These are phyloP conservation scores for Didymella segeticola DNA, from an alignment of 2,329 filamentous ascomycete genomes.

Conservation along the genomic window DNA sequence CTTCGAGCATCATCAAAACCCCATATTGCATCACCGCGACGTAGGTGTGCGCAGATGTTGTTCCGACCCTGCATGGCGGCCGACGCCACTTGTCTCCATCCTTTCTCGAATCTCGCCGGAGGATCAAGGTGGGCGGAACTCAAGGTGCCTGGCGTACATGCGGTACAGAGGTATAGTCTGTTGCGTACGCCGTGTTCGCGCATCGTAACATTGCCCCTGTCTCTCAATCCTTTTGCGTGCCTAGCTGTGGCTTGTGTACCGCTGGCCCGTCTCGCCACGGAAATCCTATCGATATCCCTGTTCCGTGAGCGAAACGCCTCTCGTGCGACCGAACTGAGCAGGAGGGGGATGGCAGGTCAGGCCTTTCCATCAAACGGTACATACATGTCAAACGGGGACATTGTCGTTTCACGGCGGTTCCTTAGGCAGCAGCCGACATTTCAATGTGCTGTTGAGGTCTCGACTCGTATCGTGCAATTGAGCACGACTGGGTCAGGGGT, in stretches of 20 bases:
- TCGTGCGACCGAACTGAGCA: slow-evolving; percentile 1
- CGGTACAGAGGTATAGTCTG: slow-evolving; percentile 6
- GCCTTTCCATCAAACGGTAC: not conserved
- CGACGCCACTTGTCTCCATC: slow-evolving; percentile 3
- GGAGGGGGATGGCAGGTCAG: not conserved
- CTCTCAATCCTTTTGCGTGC: not conserved
- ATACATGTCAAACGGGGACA: slow-evolving; percentile 1
- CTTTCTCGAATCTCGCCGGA: slow-evolving; percentile 2
- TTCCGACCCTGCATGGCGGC: slow-evolving; percentile 8
- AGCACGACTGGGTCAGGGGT: slow-evolving; percentile 5
- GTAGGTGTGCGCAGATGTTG: slow-evolving; percentile 2
- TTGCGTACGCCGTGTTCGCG: slow-evolving; percentile 1
- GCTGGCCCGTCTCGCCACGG: slow-evolving; percentile 12
- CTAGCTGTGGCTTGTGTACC: slow-evolving; percentile 16
- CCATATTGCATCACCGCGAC: slow-evolving; percentile 16
- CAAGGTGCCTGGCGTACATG: slow-evolving; percentile 8
- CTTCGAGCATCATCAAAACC: not conserved
- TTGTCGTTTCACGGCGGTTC: slow-evolving; percentile 3
- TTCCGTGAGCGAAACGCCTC: slow-evolving; percentile 13
- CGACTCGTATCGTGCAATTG: not conserved
- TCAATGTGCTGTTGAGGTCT: slow-evolving; percentile 1
- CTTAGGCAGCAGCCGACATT: not conserved
- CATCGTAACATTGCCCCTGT: slow-evolving; percentile 14
- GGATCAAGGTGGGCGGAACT: slow-evolving; percentile 8
- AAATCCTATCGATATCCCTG: slow-evolving; percentile 17